Conservation (phyloP, 805 yeast genomes). For the Zygosaccharomyces bailii region DNA sequence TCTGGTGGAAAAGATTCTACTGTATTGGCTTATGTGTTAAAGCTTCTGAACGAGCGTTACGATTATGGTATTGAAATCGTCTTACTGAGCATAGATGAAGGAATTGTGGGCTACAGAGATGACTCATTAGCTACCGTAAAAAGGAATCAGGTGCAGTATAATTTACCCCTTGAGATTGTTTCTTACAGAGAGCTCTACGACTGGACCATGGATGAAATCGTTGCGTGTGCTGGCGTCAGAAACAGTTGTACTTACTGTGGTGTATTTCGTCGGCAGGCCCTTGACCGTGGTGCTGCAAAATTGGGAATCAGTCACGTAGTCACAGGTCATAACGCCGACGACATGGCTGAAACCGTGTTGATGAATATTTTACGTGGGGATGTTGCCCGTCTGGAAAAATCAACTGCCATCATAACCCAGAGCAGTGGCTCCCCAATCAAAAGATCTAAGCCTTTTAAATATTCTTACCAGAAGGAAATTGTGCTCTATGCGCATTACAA, state of each 20-base stretch:
- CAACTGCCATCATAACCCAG: slow-evolving; percentile 80
- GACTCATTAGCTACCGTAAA: slow-evolving; percentile 96
- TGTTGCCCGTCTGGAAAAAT: slow-evolving; percentile 83
- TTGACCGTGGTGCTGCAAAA: slow-evolving; percentile 92
- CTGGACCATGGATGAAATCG: slow-evolving; percentile 99
- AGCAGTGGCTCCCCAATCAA: slow-evolving; percentile 84
- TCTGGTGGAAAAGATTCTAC: slow-evolving; percentile 99
- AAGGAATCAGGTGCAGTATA: slow-evolving; percentile 81
- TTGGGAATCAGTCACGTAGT: slow-evolving; percentile 85
- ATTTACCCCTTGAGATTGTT: slow-evolving; percentile 73
- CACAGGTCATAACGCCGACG: slow-evolving; percentile 99
- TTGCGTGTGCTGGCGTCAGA: slow-evolving; percentile 87
- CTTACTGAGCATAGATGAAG: slow-evolving; percentile 88
- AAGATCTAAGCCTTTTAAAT: slow-evolving; percentile 93
- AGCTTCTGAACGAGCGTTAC: slow-evolving; percentile 82
- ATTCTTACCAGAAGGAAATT: slow-evolving; percentile 93
- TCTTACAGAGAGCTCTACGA: slow-evolving; percentile 86
- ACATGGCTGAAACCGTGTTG: slow-evolving; percentile 96
- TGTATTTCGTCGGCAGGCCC: slow-evolving; percentile 90
- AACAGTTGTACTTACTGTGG: slow-evolving; percentile 98
- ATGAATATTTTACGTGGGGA: slow-evolving; percentile 97
- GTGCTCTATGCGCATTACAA: slow-evolving; percentile 96
- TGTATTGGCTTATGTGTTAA: slow-evolving; percentile 83
- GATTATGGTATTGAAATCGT: slow-evolving; percentile 84
- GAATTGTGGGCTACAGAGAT: slow-evolving; percentile 94